Conservation (phyloP, 768 basidiomycete genomes). For the Leccinum olivaceopallidum region DNA sequence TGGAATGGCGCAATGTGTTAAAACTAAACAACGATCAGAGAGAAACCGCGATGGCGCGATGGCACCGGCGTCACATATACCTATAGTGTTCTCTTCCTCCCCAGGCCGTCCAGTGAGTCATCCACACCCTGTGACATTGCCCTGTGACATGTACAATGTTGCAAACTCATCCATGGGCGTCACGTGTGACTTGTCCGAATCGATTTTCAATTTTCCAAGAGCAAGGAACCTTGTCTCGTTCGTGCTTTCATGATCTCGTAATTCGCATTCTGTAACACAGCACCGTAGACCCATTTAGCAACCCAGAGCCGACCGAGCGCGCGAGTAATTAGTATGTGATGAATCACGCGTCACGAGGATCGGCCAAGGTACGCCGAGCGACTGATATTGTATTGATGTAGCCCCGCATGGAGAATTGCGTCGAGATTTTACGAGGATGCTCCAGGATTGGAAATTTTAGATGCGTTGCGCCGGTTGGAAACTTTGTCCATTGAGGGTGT, state of each 20-base stretch:
- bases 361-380: neutral
- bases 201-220: neutral
- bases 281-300: neutral
- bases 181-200: neutral
- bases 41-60: neutral
- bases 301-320: neutral
- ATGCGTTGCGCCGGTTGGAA: neutral
- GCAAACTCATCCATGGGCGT: neutral
- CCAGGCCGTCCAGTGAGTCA: neutral
- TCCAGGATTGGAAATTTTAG: neutral
- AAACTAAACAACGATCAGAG: neutral
- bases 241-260: neutral
- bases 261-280: neutral
- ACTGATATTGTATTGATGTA: neutral
- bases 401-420: neutral
- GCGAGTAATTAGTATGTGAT: neutral
- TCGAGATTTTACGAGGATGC: neutral
- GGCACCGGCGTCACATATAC: neutral
- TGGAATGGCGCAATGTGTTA: neutral
- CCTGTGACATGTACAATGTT: neutral
- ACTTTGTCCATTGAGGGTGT: neutral
- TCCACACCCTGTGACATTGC: neutral
- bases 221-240: neutral
- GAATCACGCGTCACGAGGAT: neutral
- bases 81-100: neutral